These are phyloP conservation scores for Sinapis alba DNA, from an alignment of 441 rosid species.

Conservation along the genomic window DNA sequence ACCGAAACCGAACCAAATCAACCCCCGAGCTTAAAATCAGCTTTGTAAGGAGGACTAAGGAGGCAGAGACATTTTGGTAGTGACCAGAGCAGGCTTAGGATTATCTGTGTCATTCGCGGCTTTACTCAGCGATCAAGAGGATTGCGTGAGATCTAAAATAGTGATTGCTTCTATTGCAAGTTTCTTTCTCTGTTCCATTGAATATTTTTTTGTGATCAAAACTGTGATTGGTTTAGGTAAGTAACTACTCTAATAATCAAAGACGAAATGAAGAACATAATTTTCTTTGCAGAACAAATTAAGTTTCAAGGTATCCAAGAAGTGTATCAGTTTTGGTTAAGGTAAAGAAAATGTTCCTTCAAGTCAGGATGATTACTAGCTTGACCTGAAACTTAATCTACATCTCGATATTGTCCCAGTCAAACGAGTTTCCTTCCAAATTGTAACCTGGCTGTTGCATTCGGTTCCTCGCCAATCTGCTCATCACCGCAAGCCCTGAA, in stretches of 20 bases:
- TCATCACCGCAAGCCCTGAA: conserved; percentile 89
- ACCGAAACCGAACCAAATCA: no score
- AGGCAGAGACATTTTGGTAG: no score
- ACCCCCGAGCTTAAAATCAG: no score
- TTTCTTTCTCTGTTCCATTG: no score
- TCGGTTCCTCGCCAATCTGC: conserved; percentile 67
- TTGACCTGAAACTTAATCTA: conserved; percentile 37
- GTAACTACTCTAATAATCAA: conserved; percentile 17
- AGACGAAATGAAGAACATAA: conserved; percentile 1
- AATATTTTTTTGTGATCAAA: no score
- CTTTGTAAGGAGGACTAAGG: no score
- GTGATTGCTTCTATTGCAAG: no score
- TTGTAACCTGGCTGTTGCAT: conserved; percentile 57
- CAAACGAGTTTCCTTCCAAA: conserved; percentile 59
- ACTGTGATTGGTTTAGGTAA: no score
- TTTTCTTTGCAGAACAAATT: conserved; percentile 16
- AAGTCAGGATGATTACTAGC: conserved; percentile 23
- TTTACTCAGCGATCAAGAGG: no score
- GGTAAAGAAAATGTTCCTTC: conserved; percentile 20
- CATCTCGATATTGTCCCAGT: conserved; percentile 80
- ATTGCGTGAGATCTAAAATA: no score
- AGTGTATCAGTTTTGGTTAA: conserved; percentile 18
- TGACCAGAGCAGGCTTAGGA: no score
- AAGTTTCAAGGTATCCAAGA: conserved; percentile 5
- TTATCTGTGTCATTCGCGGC: no score